Conservation (phyloP, 2,329 filamentous ascomycete genomes). For the Cadophora sp. region DNA sequence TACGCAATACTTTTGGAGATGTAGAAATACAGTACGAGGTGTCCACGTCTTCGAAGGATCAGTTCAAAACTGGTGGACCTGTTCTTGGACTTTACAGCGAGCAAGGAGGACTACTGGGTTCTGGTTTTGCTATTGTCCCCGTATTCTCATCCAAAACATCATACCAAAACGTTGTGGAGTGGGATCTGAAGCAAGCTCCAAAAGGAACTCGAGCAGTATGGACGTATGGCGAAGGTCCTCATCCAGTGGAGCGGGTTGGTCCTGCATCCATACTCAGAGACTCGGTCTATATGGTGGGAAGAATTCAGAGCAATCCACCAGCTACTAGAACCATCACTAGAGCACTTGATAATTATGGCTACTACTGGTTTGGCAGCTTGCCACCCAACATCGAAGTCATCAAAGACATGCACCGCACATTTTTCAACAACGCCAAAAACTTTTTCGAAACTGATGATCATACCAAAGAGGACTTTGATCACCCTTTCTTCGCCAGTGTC, state of each 20-base stretch:
- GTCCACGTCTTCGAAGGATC: not conserved
- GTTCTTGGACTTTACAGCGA: constrained; percentile 23
- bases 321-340: not conserved
- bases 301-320: constrained; percentile 32
- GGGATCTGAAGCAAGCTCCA: constrained; percentile 35
- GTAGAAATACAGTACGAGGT: constrained; percentile 4
- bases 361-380: constrained; percentile 41
- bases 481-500: constrained; percentile 10
- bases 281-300: constrained; percentile 41
- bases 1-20: not conserved
- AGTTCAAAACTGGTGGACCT: not conserved
- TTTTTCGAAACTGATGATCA: constrained; percentile 30
- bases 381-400: constrained; percentile 38
- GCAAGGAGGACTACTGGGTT: constrained; percentile 31
- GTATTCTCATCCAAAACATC: constrained; percentile 14
- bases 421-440: constrained; percentile 33
- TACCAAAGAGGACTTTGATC: not conserved
- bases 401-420: constrained; percentile 33
- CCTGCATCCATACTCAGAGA: constrained; percentile 30
- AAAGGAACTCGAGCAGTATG: constrained; percentile 36
- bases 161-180: constrained; percentile 31
- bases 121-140: constrained; percentile 30
- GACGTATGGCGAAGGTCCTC: constrained; percentile 40
- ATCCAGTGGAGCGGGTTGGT: constrained; percentile 28
- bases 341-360: constrained; percentile 32